Evolutionary conservation across 1,139 yeast genomes (phyloP), one percentile per base, ranked within the genome.

Genomic region (Taphrina populina): DNA sequence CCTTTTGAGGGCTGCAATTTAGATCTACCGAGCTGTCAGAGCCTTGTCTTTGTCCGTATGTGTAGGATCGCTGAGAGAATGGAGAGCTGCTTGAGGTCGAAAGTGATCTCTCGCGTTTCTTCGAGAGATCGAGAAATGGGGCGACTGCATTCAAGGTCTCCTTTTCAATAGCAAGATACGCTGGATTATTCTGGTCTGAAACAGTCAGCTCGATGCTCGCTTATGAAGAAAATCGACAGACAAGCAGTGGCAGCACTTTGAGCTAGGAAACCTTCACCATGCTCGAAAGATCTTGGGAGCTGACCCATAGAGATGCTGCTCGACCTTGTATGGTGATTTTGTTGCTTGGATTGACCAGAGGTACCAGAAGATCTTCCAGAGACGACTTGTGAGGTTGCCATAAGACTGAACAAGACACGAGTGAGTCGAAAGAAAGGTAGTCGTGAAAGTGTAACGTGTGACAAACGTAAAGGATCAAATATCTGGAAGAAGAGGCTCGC

Each of bases 61-160:
- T 35, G 20, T 41, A 41, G 6, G 37, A 20, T 7, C 46, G 44
- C 7, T 29, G 11, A 13, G 10, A 15, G 1, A 21, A n/a, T 8
- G 54, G 54, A 4, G 45, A 27, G n/a, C 17, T 24, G 11, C 33
- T 21, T 7, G 33, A 8, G 10, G 41, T 19, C n/a, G 36, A n/a
- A n/a, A 20, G 30, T 8, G 21, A 23, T 21, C 41, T 13, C 19
- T 26, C 43, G 5, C 54, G 45, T 19, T 19, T 29, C 17, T 49
- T 49, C 40, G 37, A 36, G 10, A 49, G 13, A 21, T 49, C 54
- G 8, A 39, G 32, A 15, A 49, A 49, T 8, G 54, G 54, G n/a
- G 54, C 54, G 5, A 41, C 36, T 26, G 54, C 54, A 23, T 30
- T 49, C 32, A 49, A 26, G 8, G 54, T 39, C n/a, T 37, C 39